Percentiles rank a stretch among this genome's conserved stretches.
Conservation (phyloP, 2,329 filamentous ascomycete species). For the Neurospora crassa region DNA sequence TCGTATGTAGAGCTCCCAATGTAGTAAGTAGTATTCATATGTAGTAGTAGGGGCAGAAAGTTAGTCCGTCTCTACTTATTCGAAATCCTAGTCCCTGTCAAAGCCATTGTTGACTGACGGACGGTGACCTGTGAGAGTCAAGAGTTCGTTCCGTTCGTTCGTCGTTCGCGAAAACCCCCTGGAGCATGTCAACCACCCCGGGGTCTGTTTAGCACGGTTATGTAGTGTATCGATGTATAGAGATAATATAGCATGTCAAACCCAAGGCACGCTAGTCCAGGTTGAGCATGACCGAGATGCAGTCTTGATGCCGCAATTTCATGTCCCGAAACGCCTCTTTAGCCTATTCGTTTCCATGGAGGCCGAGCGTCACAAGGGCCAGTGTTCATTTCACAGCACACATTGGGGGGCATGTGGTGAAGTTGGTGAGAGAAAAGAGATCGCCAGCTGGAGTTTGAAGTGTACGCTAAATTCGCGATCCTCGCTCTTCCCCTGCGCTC, state of each 20-base stretch:
- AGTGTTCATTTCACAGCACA: not conserved
- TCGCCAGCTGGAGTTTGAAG: not conserved
- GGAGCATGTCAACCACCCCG: not conserved
- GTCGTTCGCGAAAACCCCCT: not conserved
- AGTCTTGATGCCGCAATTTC: not conserved
- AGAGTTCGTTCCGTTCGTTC: not conserved
- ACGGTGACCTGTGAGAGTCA: not conserved
- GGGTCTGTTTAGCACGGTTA: not conserved
- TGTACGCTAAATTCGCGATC: not conserved
- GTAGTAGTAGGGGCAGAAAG: not conserved
- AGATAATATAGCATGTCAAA: not conserved
- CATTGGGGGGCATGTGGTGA: not conserved
- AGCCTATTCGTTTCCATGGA: not conserved
- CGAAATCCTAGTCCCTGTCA: not conserved
- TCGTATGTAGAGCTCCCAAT: not conserved
- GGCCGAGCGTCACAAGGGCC: not conserved
- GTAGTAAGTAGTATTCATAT: not conserved
- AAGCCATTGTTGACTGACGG: not conserved
- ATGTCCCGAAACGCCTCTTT: not conserved
- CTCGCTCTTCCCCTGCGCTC: not conserved
- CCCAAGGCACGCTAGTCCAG: not conserved
- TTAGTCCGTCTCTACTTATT: not conserved
- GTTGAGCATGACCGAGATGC: not conserved
- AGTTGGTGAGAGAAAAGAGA: not conserved
- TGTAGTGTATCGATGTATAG: no score